Evolutionary conservation across 371 early-diverging fungal genomes (phyloP), one percentile per base, ranked within the genome.

Genomic region (Mortierella sp.): DNA sequence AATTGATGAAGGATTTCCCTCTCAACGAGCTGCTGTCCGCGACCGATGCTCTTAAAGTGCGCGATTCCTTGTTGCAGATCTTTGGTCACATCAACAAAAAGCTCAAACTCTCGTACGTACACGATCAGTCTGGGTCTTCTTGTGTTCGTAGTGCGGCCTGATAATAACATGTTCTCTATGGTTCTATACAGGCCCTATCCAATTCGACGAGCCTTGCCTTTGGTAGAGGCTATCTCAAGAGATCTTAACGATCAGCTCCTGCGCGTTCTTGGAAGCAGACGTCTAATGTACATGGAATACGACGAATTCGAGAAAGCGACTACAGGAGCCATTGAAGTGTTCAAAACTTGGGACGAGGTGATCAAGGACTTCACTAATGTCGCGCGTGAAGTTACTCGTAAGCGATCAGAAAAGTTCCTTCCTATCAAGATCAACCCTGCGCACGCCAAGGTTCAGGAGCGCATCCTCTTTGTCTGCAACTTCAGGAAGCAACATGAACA

Each of bases 1-100:
- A 92, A 79, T 85, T 99, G 52, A 97, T 99, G 97, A 94, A 94
- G 79, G 98, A 99, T 54, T 98, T 99, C 60, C 99, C 99, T 29
- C 82, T 98, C 41, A 95, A 94, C 74, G 98, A 98, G 72, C 88
- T 99, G 28, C 81, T 99, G 46, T 88, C 97, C 13, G 95, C 98
- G 0, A 93, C 97, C 7, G 98, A 98, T 73, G 85, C 97, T 12
- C 88, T 87, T 14, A 92, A 94, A 60, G 85, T 96, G 53, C 83
- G 89, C 53, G 90, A 92, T 12, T 90, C 95, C 0, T 56, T 99
- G n/a, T 74, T 82, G 27, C 81, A 88, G 60, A 94, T 98, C 57
- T 98, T 98, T 83, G 90, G 85, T 14, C 99, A 99, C 79, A 73
- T 99, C 50, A 96, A 94, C 85, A 97, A 96, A 81, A 99, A 99